Conservation (phyloP, 768 basidiomycete species). For the Sistotremastrum niveocremeum region DNA sequence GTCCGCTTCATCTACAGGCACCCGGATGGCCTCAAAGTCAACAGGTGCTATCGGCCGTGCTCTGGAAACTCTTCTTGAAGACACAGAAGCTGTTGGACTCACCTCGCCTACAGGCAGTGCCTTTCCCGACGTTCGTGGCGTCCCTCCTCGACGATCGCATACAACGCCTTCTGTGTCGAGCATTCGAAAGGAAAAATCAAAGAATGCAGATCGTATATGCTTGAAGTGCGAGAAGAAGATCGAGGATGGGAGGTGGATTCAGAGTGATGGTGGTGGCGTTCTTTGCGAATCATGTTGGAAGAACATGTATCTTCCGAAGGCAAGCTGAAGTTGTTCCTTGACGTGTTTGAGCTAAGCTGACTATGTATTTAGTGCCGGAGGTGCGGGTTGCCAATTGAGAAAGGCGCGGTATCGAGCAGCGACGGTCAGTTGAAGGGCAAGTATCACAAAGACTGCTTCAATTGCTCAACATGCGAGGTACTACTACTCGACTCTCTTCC, state of each 20-base stretch:
- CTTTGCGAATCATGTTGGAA: conserved; percentile 92
- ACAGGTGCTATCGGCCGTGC: conserved; percentile 32
- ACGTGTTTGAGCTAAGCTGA: conserved; percentile 1
- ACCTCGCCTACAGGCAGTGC: conserved; percentile 20
- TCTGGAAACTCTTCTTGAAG: conserved; percentile 39
- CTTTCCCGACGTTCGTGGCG: conserved; percentile 14
- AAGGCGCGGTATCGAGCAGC: conserved; percentile 76
- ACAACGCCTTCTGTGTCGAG: conserved; percentile 1
- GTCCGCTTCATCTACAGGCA: neutral
- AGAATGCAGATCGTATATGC: conserved; percentile 25
- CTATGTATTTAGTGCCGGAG: conserved; percentile 55
- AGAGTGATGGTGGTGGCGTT: conserved; percentile 58
- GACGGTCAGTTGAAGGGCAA: conserved; percentile 95
- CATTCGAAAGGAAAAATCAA: too few relatives aligned
- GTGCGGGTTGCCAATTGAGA: conserved; percentile 79
- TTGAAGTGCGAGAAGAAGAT: conserved; percentile 55
- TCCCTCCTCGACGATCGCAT: conserved; percentile 2
- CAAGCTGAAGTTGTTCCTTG: conserved; percentile 19
- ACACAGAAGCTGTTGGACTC: conserved; percentile 13
- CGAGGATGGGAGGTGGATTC: conserved; percentile 73
- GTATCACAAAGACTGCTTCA: conserved; percentile 87
- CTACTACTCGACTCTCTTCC: conserved; percentile 14
- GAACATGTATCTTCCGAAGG: conserved; percentile 90
- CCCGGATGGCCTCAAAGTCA: conserved; percentile 15
- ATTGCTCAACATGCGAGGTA: conserved; percentile 72